Evolutionary conservation across 2,329 filamentous ascomycete genomes (phyloP), one percentile per base, ranked within the genome.

Genomic region (Arachnomyces sp.): DNA sequence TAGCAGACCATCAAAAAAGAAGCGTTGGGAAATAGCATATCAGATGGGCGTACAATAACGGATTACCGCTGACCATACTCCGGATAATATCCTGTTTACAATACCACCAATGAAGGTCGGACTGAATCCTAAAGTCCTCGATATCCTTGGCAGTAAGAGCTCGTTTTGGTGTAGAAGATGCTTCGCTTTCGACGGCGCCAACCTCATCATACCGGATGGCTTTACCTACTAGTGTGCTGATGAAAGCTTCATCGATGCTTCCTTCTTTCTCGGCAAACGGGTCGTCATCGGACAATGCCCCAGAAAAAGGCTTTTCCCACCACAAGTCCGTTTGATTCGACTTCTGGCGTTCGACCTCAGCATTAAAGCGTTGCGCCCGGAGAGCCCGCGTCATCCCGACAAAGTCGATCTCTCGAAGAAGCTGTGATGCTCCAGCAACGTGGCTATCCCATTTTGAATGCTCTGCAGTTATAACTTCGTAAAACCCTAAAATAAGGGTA

Each of bases 401-500:
- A 45, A 88, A 85, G 36, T 92, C 83, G 31, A 93, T 84, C 56
- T 96, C 89, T 38, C 78, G 76, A 17, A 96, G 73, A 21, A 96
- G 73, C 47, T 89, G 83, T 31, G 83, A 80, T 7, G 87, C 86
- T 9, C 92, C 92, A 35, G 86, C 78, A 29, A 96, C 70, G 63
- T 96, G 92, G 46, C 85, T 90, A 54, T 86, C 92, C 92, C 92
- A 98, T 60, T 95, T 95, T 40, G 84, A 80, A 53, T 96, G 90
- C 50, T 98, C 90, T 15, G 88, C 90, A 28, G 84, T 84, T 81
- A 90, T 92, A 13, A 95, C 86, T 60, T 96, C 92, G 54, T 94
- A 96, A 59, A 88, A 96, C 0, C 82, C 86, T 6, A 98, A 73
- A 6, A 96, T 68, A 28, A 95, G 69, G 0, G 86, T 88, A 2